Conservation (phyloP, 2,329 filamentous ascomycete genomes). For the Didymella glomerata region DNA sequence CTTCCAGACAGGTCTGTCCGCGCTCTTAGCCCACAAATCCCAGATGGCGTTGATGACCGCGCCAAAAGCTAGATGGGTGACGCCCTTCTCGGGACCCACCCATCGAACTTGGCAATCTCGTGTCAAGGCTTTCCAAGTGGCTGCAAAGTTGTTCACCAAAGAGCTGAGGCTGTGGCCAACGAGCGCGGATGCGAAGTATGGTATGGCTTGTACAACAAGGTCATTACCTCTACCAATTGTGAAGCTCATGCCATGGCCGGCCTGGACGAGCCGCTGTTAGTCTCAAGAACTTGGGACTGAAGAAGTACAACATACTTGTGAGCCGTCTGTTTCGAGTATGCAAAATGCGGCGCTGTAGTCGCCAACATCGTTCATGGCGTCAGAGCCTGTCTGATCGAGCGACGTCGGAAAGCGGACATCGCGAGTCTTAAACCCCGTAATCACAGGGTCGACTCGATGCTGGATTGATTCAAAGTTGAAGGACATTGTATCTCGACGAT, state of each 20-base stretch:
- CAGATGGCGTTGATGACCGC: slow-evolving; percentile 90
- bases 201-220: slow-evolving; percentile 85
- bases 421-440: slow-evolving; percentile 2
- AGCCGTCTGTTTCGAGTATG: slow-evolving; percentile 74
- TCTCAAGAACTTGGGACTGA: not conserved
- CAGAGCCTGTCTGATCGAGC: slow-evolving; percentile 90
- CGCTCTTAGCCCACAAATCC: slow-evolving; percentile 92
- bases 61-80: slow-evolving; percentile 88
- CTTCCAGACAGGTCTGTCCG: slow-evolving; percentile 89
- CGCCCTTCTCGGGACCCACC: slow-evolving; percentile 93
- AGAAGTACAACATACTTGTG: not conserved
- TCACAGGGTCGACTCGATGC: not conserved
- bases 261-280: slow-evolving; percentile 59
- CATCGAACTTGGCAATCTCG: slow-evolving; percentile 88
- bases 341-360: slow-evolving; percentile 94
- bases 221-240: slow-evolving; percentile 91
- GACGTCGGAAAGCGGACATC: slow-evolving; percentile 67
- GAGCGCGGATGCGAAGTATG: slow-evolving; percentile 78
- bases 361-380: slow-evolving; percentile 94
- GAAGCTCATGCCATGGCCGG: slow-evolving; percentile 82
- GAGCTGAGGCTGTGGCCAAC: slow-evolving; percentile 77
- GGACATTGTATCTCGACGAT: not conserved
- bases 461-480: not conserved
- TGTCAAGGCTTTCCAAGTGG: slow-evolving; percentile 89
- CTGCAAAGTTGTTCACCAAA: slow-evolving; percentile 80